Conservation (phyloP, 306 rosid species). For the Sophora flavescens region DNA sequence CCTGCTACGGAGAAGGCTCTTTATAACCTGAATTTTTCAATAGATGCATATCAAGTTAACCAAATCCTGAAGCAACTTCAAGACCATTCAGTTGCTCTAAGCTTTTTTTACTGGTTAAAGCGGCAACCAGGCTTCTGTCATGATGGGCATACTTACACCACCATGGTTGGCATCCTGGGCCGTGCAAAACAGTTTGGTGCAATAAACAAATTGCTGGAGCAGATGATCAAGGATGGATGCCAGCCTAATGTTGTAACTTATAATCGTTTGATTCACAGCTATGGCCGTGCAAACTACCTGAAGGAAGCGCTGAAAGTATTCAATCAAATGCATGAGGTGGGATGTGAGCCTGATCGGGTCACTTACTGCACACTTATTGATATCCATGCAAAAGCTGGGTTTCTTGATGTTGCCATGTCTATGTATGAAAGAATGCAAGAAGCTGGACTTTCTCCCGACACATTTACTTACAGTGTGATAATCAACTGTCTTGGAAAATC, state of each 20-base stretch:
- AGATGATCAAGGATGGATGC: conserved; percentile 92
- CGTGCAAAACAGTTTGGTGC: conserved; percentile 86
- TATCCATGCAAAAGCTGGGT: conserved; percentile 96
- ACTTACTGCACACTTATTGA: conserved; percentile 95
- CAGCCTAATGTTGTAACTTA: conserved; percentile 92
- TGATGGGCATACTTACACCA: conserved; percentile 92
- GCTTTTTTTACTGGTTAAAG: conserved; percentile 87
- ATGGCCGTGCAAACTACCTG: conserved; percentile 94
- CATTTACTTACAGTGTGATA: conserved; percentile 95
- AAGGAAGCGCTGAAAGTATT: conserved; percentile 81
- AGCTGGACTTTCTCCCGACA: conserved; percentile 91
- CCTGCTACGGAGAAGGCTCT: conserved; percentile 81
- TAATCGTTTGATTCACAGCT: conserved; percentile 89
- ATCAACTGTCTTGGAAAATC: conserved; percentile 96
- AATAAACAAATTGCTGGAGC: conserved; percentile 70
- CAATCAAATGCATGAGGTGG: conserved; percentile 79
- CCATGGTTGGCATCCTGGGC: conserved; percentile 96
- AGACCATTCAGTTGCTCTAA: conserved; percentile 79
- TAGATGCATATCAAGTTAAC: conserved; percentile 90
- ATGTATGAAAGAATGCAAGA: conserved; percentile 90
- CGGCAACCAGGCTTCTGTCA: conserved; percentile 74
- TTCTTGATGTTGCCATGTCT: conserved; percentile 80
- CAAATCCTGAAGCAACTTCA: conserved; percentile 87
- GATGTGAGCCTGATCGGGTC: conserved; percentile 91
- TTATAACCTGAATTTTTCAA: conserved; percentile 58